Conservation (phyloP, 805 yeast genomes). For the Metschnikowia reukaufii region DNA sequence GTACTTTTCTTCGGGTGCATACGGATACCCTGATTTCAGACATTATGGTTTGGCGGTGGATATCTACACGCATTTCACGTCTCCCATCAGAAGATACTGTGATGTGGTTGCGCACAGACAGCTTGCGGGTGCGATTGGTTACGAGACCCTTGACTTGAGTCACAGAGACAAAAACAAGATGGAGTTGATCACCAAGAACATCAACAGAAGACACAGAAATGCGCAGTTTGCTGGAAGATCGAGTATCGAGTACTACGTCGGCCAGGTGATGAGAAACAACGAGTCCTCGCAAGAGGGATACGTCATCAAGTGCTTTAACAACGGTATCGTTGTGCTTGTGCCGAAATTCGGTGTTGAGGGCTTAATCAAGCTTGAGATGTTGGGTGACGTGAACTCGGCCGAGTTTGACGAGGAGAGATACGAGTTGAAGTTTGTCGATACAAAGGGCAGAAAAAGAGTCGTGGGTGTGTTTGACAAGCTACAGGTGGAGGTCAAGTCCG, state of each 20-base stretch:
- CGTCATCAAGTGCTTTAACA: slow-evolving; percentile 86
- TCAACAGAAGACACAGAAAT: slow-evolving; percentile 91
- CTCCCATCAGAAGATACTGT: slow-evolving; percentile 97
- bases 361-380: slow-evolving; percentile 74
- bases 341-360: slow-evolving; percentile 97
- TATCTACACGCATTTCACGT: slow-evolving; percentile 96
- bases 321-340: slow-evolving; percentile 91
- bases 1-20: slow-evolving; percentile 89
- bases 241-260: slow-evolving; percentile 95
- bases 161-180: slow-evolving; percentile 89
- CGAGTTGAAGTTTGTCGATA: slow-evolving; percentile 58
- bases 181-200: slow-evolving; percentile 85
- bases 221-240: slow-evolving; percentile 99
- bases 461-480: slow-evolving; percentile 83
- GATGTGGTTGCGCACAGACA: slow-evolving; percentile 98
- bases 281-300: slow-evolving; percentile 85
- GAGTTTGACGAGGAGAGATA: slow-evolving; percentile 76
- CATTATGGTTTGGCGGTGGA: slow-evolving; percentile 98
- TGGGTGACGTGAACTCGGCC: slow-evolving; percentile 64
- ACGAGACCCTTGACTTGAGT: slow-evolving; percentile 75
- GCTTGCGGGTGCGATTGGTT: slow-evolving; percentile 96
- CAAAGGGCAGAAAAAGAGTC: slow-evolving; percentile 44
- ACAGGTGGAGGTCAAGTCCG: slow-evolving; percentile 75
- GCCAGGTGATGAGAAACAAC: slow-evolving; percentile 90
- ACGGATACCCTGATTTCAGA: slow-evolving; percentile 84